phyloP scores from a whole-genome alignment of 2,329 filamentous ascomycete genomes.

The Ascochyta koolunga region DNA sequence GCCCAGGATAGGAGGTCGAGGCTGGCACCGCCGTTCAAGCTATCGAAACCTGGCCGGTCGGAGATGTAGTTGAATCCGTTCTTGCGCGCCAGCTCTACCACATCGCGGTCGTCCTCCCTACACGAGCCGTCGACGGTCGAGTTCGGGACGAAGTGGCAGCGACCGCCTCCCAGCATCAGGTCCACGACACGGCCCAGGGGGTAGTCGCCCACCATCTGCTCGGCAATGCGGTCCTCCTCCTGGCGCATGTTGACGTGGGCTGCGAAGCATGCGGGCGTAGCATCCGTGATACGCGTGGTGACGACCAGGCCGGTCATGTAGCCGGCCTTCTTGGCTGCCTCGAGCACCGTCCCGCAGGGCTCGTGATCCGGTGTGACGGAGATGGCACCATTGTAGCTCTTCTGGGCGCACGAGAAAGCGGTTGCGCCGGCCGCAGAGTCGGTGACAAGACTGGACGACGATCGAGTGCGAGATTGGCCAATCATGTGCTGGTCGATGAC shows the following conservation, averaged over 20 bases:
- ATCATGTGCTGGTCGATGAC: conserved; percentile 87
- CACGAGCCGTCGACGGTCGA: conserved; percentile 76
- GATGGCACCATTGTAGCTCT: conserved; percentile 98
- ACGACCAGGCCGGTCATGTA: conserved; percentile 94
- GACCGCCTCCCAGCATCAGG: conserved; percentile 88
- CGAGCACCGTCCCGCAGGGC: conserved; percentile 89
- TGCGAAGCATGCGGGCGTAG: conserved; percentile 93
- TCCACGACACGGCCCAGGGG: conserved; percentile 87
- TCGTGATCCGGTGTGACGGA: conserved; percentile 82
- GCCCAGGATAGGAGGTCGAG: conserved; percentile 79
- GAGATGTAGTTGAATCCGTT: conserved; percentile 83
- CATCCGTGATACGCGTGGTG: conserved; percentile 93
- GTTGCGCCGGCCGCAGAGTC: conserved; percentile 97
- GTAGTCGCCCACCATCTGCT: conserved; percentile 89
- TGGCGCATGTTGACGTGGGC: conserved; percentile 79
- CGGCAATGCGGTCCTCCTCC: conserved; percentile 88
- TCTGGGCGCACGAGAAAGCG: conserved; percentile 88
- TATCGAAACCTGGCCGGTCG: conserved; percentile 76
- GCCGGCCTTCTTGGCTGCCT: conserved; percentile 89
- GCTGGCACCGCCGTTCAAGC: conserved; percentile 68
- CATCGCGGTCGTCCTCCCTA: conserved; percentile 76
- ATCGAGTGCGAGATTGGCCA: conserved; percentile 86
- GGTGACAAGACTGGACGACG: conserved; percentile 83
- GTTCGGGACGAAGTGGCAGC: conserved; percentile 92
- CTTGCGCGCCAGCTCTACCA: conserved; percentile 73